Evolutionary conservation across 2,329 filamentous ascomycete species (phyloP), one percentile per base, ranked within the genome.

Genomic region (Leptographium lundbergii): DNA sequence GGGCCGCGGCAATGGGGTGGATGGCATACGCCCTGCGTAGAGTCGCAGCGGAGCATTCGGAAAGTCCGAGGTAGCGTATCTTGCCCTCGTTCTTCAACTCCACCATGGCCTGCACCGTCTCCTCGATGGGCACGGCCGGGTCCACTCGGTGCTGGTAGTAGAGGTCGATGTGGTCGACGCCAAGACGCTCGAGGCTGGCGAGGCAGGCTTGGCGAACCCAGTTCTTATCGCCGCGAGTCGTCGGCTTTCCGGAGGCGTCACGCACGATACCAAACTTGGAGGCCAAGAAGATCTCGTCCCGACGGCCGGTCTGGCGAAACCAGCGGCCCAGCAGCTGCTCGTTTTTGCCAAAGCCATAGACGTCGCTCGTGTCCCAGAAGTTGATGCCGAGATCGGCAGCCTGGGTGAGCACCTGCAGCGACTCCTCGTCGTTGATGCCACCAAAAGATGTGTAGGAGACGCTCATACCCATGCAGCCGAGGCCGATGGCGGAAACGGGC

Each of bases 131-230:
- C 6, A 72, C 74, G 39, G 67, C 66, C 2, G 70, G 69, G 61
- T 79, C 76, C 17, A 78, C 64, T 4, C 79, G 73, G 65, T 81
- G 77, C 52, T 75, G 72, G 65, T 80, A 79, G 63, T 77, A 73
- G 27, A 82, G 71, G 63, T 82, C 79, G 59, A 82, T 76, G 59
- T 74, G 75, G 1, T 72, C 68, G 0, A 75, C 72, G 2, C 75
- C 75, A 7, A 82, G 66, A n/a, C 74, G 68, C 63, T 72, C 61
- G 34, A 82, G 69, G 54, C 71, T 74, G 58, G 65, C 67, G 51
- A 71, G 69, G 60, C 67, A 69, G 22, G 67, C 65, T 78, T 74
- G 6, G 68, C 66, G 3, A 25, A 67, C 66, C 59, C 70, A 66
- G 48, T 61, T 68, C 14, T 67, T 60, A 48, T 66, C 68, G 24